Conservation (phyloP, 768 basidiomycete species). For the Leucocoprinus birnbaumii region DNA sequence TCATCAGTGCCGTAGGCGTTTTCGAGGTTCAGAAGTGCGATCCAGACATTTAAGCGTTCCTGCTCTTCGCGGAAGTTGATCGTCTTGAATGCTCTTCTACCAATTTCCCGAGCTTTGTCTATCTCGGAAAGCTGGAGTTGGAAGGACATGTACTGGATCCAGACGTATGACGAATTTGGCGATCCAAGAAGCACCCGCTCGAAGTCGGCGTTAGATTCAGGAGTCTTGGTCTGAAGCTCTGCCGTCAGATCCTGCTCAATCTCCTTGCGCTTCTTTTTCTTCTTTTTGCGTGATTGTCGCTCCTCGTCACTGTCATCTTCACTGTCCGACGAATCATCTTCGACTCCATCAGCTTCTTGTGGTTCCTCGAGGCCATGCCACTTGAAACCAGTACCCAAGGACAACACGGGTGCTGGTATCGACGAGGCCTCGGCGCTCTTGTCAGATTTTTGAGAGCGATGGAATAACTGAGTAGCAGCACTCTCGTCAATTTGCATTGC, state of each 20-base stretch:
- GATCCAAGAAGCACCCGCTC: slow-evolving; percentile 91
- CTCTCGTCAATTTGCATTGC: slow-evolving; percentile 46
- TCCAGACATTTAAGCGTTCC: slow-evolving; percentile 97
- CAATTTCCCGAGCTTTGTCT: slow-evolving; percentile 90
- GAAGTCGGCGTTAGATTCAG: slow-evolving; percentile 93
- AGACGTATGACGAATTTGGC: slow-evolving; percentile 95
- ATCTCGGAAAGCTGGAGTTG: slow-evolving; percentile 95
- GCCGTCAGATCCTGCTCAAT: slow-evolving; percentile 82
- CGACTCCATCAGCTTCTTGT: slow-evolving; percentile 33
- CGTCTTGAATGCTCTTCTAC: slow-evolving; percentile 74
- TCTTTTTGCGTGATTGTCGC: slow-evolving; percentile 52
- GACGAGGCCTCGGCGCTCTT: slow-evolving; percentile 12
- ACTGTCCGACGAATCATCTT: slow-evolving; percentile 38
- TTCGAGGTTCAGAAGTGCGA: slow-evolving; percentile 92
- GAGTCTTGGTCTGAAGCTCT: slow-evolving; percentile 80
- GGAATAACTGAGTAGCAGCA: slow-evolving; percentile 23
- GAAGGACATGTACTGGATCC: slow-evolving; percentile 99
- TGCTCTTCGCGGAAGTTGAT: slow-evolving; percentile 96
- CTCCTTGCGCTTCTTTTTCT: slow-evolving; percentile 64
- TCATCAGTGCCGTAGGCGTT: slow-evolving; percentile 88
- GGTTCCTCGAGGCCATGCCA: slow-evolving; percentile 51
- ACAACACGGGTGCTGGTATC: slow-evolving; percentile 36
- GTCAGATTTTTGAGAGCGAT: slow-evolving; percentile 5
- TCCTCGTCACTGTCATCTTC: slow-evolving; percentile 42
- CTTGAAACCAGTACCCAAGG: slow-evolving; percentile 62